A percentile compares a stretch with the other conserved stretches of the same genome.
These are phyloP conservation scores for Macrophomina pseudophaseolina DNA, from an alignment of 2,329 filamentous ascomycete genomes.

Conservation along the genomic window DNA sequence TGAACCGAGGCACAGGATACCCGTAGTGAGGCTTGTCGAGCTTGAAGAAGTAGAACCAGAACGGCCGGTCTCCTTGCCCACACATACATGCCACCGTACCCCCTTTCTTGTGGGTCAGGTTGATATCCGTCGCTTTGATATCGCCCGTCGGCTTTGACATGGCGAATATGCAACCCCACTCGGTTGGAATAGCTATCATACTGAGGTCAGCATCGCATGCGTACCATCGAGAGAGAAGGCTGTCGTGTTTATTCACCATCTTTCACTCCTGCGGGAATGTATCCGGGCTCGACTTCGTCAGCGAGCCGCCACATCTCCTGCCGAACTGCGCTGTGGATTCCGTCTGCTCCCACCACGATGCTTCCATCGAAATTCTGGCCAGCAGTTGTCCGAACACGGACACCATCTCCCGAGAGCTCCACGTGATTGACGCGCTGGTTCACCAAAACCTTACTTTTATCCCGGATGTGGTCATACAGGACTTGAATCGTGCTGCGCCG, in stretches of 20 bases:
- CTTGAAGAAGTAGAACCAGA: constrained; percentile 35
- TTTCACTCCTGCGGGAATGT: neutral
- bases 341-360: constrained; percentile 24
- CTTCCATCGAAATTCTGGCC: constrained; percentile 3
- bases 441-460: neutral
- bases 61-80: constrained; percentile 32
- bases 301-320: constrained; percentile 28
- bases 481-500: constrained; percentile 10
- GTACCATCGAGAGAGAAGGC: neutral
- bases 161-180: constrained; percentile 10
- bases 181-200: neutral
- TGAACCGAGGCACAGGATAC: constrained; percentile 37
- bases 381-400: neutral
- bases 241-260: neutral
- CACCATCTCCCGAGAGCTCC: neutral
- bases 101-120: constrained; percentile 23
- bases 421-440: neutral
- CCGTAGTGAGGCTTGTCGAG: constrained; percentile 33
- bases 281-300: constrained; percentile 8
- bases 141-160: constrained; percentile 3
- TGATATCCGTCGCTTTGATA: neutral
- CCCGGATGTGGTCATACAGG: constrained; percentile 1
- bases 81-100: constrained; percentile 30
- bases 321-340: constrained; percentile 13
- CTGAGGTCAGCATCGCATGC: neutral